These are phyloP conservation scores for Nicotiana rustica DNA, from an alignment of 305 asterid species.

Conservation along the genomic window DNA sequence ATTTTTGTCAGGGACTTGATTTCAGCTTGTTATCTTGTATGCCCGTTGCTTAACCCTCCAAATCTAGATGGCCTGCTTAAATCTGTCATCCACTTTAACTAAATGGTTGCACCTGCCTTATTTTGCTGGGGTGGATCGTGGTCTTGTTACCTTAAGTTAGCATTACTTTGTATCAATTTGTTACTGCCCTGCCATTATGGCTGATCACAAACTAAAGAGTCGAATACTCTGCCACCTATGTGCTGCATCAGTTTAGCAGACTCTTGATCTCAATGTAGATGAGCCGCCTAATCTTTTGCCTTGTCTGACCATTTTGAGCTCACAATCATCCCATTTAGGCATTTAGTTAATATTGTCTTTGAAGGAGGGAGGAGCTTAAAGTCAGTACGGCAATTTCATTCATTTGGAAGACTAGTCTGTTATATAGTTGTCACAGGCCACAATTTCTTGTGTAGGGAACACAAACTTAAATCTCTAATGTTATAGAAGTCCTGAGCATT, in stretches of 20 bases:
- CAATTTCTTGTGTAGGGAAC: neutral
- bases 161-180: neutral
- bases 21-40: neutral
- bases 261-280: neutral
- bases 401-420: neutral
- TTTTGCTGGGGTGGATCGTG: neutral
- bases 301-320: constrained; percentile 15
- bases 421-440: neutral
- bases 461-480: neutral
- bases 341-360: neutral
- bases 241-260: constrained; percentile 21
- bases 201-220: neutral
- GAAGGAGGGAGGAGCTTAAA: neutral
- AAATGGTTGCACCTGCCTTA: neutral
- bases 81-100: neutral
- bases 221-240: neutral
- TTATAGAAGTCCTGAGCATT: neutral
- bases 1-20: neutral
- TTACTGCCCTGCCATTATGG: neutral
- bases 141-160: neutral
- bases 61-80: neutral
- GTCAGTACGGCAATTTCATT: neutral
- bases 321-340: neutral
- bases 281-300: neutral
- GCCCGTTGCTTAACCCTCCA: neutral